A percentile compares a stretch with the other conserved stretches of the same genome.
phyloP scores from a whole-genome alignment of 2,329 filamentous ascomycete species.

The Cladosporium sphaerospermum region DNA sequence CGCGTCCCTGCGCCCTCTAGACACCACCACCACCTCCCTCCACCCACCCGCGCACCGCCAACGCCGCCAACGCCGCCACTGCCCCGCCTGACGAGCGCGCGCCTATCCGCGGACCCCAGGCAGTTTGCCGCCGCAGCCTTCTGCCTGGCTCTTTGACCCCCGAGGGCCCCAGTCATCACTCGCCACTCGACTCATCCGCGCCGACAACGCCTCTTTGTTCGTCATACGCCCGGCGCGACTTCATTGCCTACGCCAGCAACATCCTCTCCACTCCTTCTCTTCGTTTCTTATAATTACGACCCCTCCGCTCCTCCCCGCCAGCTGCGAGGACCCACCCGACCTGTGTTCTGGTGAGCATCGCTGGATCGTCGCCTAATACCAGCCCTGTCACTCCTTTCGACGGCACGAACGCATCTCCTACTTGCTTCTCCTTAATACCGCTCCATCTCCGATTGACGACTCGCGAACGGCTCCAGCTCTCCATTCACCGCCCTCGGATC shows the following conservation, averaged over 20 bases:
- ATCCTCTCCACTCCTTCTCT: conserved; percentile 8
- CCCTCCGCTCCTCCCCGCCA: background rate
- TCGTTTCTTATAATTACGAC: background rate
- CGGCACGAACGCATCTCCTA: background rate
- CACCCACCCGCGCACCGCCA: background rate
- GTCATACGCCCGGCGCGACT: conserved; percentile 1
- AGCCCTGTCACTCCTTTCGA: conserved; percentile 7
- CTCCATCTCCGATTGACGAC: background rate
- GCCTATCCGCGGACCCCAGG: conserved; percentile 1
- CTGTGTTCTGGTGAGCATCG: conserved; percentile 11
- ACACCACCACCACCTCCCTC: background rate
- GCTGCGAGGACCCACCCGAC: conserved; percentile 13
- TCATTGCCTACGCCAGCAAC: background rate
- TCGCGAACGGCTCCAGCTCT: background rate
- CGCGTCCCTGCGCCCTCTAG: conserved; percentile 5
- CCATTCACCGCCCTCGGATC: background rate
- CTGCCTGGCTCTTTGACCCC: conserved; percentile 11
- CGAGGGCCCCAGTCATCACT: conserved; percentile 2
- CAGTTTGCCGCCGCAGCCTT: conserved; percentile 5
- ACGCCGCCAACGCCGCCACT: background rate
- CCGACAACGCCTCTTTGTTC: conserved; percentile 9
- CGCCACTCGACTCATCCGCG: conserved; percentile 9
- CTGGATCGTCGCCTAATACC: conserved; percentile 9
- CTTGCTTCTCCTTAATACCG: background rate
- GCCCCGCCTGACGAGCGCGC: conserved; percentile 1